A percentile compares a stretch with the other conserved stretches of the same genome.
These are phyloP conservation scores for Phalaenopsis hybrid DNA, from an alignment of 116 monocot genomes.

Conservation along the genomic window DNA sequence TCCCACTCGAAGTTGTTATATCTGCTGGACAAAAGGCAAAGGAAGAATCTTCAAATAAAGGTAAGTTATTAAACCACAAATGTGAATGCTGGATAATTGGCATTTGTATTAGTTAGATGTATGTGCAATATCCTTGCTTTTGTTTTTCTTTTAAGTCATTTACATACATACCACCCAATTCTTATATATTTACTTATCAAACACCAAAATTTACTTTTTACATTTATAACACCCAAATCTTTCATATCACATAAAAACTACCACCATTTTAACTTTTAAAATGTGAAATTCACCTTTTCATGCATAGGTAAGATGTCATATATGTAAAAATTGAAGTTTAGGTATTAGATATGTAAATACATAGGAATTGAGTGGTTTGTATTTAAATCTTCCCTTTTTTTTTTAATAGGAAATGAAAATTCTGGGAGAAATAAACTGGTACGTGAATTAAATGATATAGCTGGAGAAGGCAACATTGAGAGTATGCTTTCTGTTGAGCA, in stretches of 20 bases:
- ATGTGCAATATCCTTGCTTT: background rate
- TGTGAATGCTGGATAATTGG: background rate
- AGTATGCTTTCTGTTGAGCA: constrained; percentile 96
- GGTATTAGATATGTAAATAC: no score
- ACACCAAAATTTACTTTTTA: no score
- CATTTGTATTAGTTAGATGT: background rate
- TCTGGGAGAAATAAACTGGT: constrained; percentile 36
- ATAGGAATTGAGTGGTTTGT: no score
- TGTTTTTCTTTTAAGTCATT: background rate
- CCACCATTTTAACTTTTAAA: no score
- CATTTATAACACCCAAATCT: no score
- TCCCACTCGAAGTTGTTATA: constrained; percentile 65
- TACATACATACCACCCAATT: no score
- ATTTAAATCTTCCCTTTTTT: no score
- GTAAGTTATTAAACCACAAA: constrained; percentile 16
- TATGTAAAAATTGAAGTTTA: no score
- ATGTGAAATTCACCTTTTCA: no score
- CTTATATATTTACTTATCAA: no score
- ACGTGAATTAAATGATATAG: constrained; percentile 57
- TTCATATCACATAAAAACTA: no score
- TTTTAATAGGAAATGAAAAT: constrained; percentile 41
- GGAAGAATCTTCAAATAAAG: constrained; percentile 41
- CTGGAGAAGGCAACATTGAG: constrained; percentile 92
- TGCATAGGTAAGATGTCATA: no score
- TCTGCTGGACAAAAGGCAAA: constrained; percentile 76